These are phyloP conservation scores for Schizophyllum amplum DNA, from an alignment of 1,284 basidiomycete genomes.

Conservation along the genomic window DNA sequence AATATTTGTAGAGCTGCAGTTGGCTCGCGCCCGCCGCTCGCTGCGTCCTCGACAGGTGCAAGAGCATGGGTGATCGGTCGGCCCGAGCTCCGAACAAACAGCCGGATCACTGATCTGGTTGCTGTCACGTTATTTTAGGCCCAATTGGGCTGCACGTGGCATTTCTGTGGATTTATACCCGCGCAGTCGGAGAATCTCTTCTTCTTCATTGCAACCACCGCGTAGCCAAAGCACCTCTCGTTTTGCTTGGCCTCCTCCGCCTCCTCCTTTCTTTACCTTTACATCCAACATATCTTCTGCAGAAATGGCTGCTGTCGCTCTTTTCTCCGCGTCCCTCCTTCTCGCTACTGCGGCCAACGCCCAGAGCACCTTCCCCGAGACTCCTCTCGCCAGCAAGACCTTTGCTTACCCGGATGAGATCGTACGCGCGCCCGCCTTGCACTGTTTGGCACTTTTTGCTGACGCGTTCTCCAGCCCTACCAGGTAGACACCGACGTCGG, in stretches of 20 bases:
- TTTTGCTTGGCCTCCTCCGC: background rate
- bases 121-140: background rate
- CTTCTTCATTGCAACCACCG: background rate
- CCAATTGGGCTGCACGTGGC: background rate
- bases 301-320: background rate
- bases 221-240: background rate
- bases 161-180: background rate
- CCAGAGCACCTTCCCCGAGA: slow-evolving; percentile 30
- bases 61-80: background rate
- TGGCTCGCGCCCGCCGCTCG: background rate
- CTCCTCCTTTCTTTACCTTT: background rate
- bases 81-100: no score
- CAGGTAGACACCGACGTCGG: slow-evolving; percentile 41
- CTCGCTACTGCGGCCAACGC: background rate
- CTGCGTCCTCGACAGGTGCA: background rate
- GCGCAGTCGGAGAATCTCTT: background rate
- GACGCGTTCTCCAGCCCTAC: slow-evolving; percentile 35
- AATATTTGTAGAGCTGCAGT: background rate
- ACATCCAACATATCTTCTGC: no score
- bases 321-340: background rate
- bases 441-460: background rate
- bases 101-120: no score
- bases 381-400: slow-evolving; percentile 44
- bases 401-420: slow-evolving; percentile 42
- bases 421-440: slow-evolving; percentile 24